Base-by-base conservation (phyloP, 1,284 basidiomycete genomes). In the Ustilago curta region DNA sequence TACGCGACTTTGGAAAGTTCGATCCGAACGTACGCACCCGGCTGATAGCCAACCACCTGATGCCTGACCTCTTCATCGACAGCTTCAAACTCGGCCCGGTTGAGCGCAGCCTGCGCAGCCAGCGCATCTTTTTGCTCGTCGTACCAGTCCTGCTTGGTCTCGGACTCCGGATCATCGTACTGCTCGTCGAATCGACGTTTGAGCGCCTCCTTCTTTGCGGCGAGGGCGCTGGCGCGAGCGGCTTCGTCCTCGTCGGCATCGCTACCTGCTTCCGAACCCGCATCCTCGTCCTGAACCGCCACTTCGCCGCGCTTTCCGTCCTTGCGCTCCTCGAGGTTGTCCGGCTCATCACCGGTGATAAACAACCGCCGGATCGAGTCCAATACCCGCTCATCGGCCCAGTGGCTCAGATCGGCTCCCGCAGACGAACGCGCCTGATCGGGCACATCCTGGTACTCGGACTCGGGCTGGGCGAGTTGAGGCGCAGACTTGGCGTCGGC, bases 181-280 rank as follows among this genome's bases (percentile, higher is more conserved):
- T 97, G 92, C 82, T 95, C 93, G 86, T 99, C 93, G 84, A 98
- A 98, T 84, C 96, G 96, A 75, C 91, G 91, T 85, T 97, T 97
- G 63, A 98, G 88, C 1, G 89, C 90, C 78, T 92, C 93, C 86
- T 98, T 98, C 87, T 97, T 98, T 44, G 89, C 89, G 6, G 91
- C 90, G 31, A 97, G 89, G 87, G 79, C 70, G 2, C 88, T 88
- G 7, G 89, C 89, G 32, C 88, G 87, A 0, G 87, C 80, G 2
- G 86, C 83, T 59, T 88, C 88, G 16, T 59, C 59, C 4, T 83
- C 85, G 8, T 83, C 85, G 19, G 84, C 86, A 53, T 88, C 87
- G 11, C 87, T 85, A 2, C 56, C 78, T 14, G 73, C 77, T 14
- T 71, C 74, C 6, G 59, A 51, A 2, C 54, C 72, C 21, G 59